Base-by-base conservation (phyloP, 371 early-diverging fungal genomes). In the Circinella umbellata region DNA sequence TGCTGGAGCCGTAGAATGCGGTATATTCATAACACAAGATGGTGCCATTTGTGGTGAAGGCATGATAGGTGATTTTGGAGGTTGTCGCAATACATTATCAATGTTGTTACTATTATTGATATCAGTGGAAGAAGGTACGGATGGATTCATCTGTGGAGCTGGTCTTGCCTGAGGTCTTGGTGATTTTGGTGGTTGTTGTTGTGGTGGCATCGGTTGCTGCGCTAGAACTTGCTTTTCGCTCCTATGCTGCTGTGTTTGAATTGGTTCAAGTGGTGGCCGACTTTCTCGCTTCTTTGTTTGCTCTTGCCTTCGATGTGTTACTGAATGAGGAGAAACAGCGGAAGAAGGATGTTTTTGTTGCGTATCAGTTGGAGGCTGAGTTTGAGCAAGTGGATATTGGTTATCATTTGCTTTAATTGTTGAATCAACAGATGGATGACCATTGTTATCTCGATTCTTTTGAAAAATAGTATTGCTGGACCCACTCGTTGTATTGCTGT, bases 151-250 rank as follows among this genome's bases (percentile, higher is more conserved):
- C 5, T 53, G 53, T 1, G 53, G 53, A 8, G 53, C n/a, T 49
- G 64, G 60, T 48, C 35, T 55, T 47, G 66, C 47, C 49, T 39
- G 65, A 37, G 73, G 65, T 39, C 64, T 57, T n/a, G 73, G 57
- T 64, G 70, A 57, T 34, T 57, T 64, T 18, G 64, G 61, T 17
- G 70, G 57, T 55, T 42, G 69, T 64, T 20, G 68, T 6, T 42
- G 51, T 27, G 27, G 27, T 27, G 27, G 27, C 2, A 27, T 1
- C 27, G 27, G 27, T 27, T 27, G 27, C 27, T 27, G 27, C 27
- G 27, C 27, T 27, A 27, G 27, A 0, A 27, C 27, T 27, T 27
- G 27, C 27, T 27, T 27, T 27, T 27, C 27, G 27, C 27, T 27
- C 27, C 27, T 27, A 27, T 27, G 42, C 11, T 42, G 42, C 3